Base-by-base conservation (phyloP, 208 protist species). In the Leishmania gerbilli region DNA sequence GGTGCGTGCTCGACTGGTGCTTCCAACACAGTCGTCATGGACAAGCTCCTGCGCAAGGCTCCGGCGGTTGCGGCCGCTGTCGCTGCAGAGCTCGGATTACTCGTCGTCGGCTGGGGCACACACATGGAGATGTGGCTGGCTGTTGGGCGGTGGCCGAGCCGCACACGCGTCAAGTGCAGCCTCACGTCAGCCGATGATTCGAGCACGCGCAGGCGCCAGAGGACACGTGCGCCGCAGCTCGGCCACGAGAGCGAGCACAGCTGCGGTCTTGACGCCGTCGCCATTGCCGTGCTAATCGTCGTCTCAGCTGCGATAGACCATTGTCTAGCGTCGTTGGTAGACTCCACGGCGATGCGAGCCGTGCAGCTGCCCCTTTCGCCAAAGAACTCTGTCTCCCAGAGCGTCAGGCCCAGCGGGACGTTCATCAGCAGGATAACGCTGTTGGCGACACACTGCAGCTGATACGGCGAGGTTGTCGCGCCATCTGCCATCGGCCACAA, bases 261-360 rank as follows among this genome's bases (percentile, higher is more conserved):
- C 65, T 82, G 53, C 19, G 71, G 47, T 42, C 40, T 74, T 15
- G 64, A 47, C n/a, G n/a, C 37, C 5, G n/a, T 71, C 37, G 60
- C 67, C n/a, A 34, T 24, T 65, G 27, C 24, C 17, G 60, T 68
- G 74, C 56, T 77, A 69, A 82, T 76, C 42, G 72, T 77, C 72
- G 34, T 49, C n/a, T 82, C 64, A 19, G 77, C 77, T 17, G 80
- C 85, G 19, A 67, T 80, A 58, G 49, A 68, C 85, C 85, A 89
- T 45, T 79, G 24, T 47, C 42, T 82, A 7, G 67, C 62, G 49
- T 89, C 84, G 42, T 87, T 84, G 83, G 88, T 93, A 79, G 76
- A 92, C 77, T 96, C 81, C 71, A 86, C 67, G 47, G 78, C 77
- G 34, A 86, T 64, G 31, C 67, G 62, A 15, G 42, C 77, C 2